Evolutionary conservation across 2,329 filamentous ascomycete species (phyloP), one percentile per base, ranked within the genome.

Genomic region (Neofusicoccum umdonicola): DNA sequence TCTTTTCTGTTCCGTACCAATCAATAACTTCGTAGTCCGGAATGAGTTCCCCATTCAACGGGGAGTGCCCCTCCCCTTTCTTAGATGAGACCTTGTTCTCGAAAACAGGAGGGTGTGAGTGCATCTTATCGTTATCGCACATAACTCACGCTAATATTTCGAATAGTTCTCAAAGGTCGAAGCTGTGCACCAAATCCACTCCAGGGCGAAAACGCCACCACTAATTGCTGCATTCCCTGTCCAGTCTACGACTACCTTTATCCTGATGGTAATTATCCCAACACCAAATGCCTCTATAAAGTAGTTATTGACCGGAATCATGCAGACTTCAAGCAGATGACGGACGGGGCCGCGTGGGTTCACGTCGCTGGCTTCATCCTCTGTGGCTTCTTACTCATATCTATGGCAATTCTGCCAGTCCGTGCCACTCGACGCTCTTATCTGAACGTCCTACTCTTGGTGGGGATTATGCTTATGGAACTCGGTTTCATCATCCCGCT

Each of bases 361-460:
- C 88, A 91, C 68, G 87, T 96, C 12, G 86, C 83, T 9, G 88
- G 92, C 63, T 84, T 93, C 47, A 78, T 89, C 54, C 87, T 90
- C 70, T 90, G 90, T 67, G 72, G 88, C 13, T 94, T 95, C 72
- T 81, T 98, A 63, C 80, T 98, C n/a, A 62, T 91, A 4, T 96
- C 92, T 4, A 98, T 93, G 83, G 80, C 87, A 3, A 83, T 90
- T 12, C 82, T 99, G 19, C 93, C 95, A 0, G 87, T 92, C 27
- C 92, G 96, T 71, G 94, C 92, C 81, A 97, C 95, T 7, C 88
- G 92, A 72, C 88, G 93, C 60, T 95, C 98, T 76, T 98, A 98
- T 73, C 82, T 99, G 42, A 97, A 91, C 74, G 89, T 97, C 69
- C 95, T 92, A 75, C 82, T 98, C 57, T 90, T 91, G 3, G 78